Conservation (phyloP, 805 yeast species). For the Hagleromyces aurorensis region DNA sequence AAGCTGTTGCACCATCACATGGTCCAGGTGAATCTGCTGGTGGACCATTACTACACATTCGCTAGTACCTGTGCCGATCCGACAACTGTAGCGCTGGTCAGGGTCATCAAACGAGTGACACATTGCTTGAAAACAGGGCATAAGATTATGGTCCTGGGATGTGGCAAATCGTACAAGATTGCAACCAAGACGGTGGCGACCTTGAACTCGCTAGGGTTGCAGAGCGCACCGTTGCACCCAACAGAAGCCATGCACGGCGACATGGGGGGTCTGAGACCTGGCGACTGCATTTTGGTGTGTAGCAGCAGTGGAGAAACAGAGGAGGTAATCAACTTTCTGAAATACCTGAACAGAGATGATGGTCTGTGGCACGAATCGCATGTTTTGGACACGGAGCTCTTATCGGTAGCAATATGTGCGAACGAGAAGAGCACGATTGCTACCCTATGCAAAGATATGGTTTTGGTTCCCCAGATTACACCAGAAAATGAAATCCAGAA, state of each 20-base stretch:
- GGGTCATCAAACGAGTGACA: constrained; percentile 4
- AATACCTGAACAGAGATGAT: constrained; percentile 6
- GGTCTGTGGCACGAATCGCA: constrained; percentile 4
- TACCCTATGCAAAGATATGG: constrained; percentile 30
- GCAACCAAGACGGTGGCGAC: constrained; percentile 77
- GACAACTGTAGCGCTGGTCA: constrained; percentile 2
- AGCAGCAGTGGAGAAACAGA: constrained; percentile 81
- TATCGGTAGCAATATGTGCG: constrained; percentile 13
- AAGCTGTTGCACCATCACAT: constrained; percentile 15
- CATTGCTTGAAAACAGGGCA: constrained; percentile 41
- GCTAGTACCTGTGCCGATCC: too few species aligned
- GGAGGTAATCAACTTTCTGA: constrained; percentile 44
- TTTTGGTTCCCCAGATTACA: constrained; percentile 33
- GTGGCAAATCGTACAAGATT: constrained; percentile 78
- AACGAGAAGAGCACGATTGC: constrained; percentile 11
- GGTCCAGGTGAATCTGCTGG: constrained; percentile 13
- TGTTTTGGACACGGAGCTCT: constrained; percentile 1
- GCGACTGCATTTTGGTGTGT: constrained; percentile 51
- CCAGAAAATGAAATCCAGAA: constrained; percentile 52
- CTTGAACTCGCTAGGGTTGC: constrained; percentile 67
- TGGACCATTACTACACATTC: constrained; percentile 13
- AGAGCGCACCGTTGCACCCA: constrained; percentile 65
- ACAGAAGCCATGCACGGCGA: constrained; percentile 89
- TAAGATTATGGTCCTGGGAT: constrained; percentile 69
- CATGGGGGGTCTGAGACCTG: constrained; percentile 57